A percentile compares a stretch with the other conserved stretches of the same genome.
Conservation (phyloP, 352 stramenopile genomes). For the Globisporangium takayamanum region DNA sequence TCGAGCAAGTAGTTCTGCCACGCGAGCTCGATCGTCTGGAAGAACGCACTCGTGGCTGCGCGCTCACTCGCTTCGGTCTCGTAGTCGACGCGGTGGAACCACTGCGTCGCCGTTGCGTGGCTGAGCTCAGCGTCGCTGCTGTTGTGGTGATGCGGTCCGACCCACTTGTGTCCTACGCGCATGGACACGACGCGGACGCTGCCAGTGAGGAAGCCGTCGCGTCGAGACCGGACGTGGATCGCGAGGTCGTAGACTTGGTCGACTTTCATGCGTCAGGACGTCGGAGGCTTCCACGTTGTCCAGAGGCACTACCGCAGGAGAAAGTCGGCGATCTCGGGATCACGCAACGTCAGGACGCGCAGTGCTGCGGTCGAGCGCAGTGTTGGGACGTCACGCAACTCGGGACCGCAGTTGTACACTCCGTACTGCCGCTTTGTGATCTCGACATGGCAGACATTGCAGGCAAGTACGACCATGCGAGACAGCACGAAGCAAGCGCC, state of each 20-base stretch:
- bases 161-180: conserved; percentile 56
- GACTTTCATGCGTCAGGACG: conserved; percentile 57
- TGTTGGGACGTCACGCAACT: conserved; percentile 40
- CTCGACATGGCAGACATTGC: conserved; percentile 40
- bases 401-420: conserved; percentile 43
- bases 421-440: conserved; percentile 50
- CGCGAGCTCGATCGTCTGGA: conserved; percentile 36
- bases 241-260: conserved; percentile 62
- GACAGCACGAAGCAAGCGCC: neutral
- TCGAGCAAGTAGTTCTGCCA: conserved; percentile 57
- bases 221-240: conserved; percentile 30
- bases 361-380: conserved; percentile 21
- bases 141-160: conserved; percentile 59
- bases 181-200: conserved; percentile 46
- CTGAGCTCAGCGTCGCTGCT: conserved; percentile 15
- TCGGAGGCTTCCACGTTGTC: conserved; percentile 51
- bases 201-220: conserved; percentile 46
- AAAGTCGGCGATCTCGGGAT: conserved; percentile 25
- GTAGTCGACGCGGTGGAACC: conserved; percentile 67
- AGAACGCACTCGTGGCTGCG: conserved; percentile 45
- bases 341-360: conserved; percentile 26
- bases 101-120: conserved; percentile 26
- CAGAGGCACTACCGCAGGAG: conserved; percentile 34
- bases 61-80: conserved; percentile 29
- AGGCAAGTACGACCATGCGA: neutral